Base-by-base conservation (phyloP, 192 early-diverging fungal genomes). In the Coemansia sp. region DNA sequence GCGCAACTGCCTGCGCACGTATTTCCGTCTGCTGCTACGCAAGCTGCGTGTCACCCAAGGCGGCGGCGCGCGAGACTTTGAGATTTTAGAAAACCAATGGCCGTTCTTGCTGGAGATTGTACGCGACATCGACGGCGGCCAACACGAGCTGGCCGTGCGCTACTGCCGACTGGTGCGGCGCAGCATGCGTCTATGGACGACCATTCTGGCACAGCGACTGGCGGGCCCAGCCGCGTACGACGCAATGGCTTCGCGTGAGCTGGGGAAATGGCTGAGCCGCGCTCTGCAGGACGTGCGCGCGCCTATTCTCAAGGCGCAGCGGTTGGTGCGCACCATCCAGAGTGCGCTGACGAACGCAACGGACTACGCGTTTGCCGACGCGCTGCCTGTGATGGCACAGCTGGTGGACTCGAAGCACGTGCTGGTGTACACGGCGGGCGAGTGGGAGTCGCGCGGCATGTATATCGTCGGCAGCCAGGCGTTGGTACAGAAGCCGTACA, bases 41-140 rank as follows among this genome's bases (percentile, higher is more conserved):
- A 92, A 90, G 64, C 76, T 89, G 34, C 82, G 84, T 44, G 65
- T 81, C 41, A 84, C 82, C 59, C 83, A 74, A 57, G 85, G 86
- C 58, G 72, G 71, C 4, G 82, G 75, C 38, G 83, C 83, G 58
- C 86, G 87, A 57, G 90, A 91, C 68, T 88, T 89, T 59, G 94
- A 92, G 67, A 71, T 90, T 14, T 75, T 95, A 63, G 90, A 93
- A 64, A 85, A 76, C 59, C 92, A 94, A 67, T 95, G 92, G 92
- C 82, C 88, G n/a, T 90, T 89, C 54, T 59, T 93, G 55, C 84
- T 83, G 32, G 80, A 80, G 12, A 78, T 94, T 9, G 89, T 90
- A 49, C 84, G 81, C 18, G 67, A 83, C 28, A 88, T 93, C 54
- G 86, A 90, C 27, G 90, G 88, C 32, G 89, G 89, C 6, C 87